Conservation (phyloP, 208 protist genomes). For the Tetramitus jugosus region DNA sequence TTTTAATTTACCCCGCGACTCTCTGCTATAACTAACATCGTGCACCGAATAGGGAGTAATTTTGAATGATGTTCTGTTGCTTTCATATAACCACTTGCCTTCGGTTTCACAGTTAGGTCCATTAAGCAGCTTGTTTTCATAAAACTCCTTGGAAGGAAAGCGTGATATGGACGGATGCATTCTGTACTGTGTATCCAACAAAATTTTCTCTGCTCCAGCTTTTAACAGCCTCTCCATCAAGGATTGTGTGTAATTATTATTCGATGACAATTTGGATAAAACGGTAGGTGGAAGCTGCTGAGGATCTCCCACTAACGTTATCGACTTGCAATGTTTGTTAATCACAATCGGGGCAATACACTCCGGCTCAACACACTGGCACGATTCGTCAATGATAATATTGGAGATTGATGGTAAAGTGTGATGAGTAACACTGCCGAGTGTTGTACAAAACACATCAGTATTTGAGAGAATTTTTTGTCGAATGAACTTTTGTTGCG, state of each 20-base stretch:
- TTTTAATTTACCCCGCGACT: too few relatives aligned
- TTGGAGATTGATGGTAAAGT: not conserved
- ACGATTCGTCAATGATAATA: conserved; percentile 3
- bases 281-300: conserved; percentile 77
- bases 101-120: not conserved
- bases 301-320: conserved; percentile 69
- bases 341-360: not conserved
- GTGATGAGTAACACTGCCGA: not conserved
- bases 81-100: not conserved
- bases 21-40: too few relatives aligned
- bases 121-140: conserved; percentile 34
- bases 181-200: conserved; percentile 72
- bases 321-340: not conserved
- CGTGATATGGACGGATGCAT: conserved; percentile 72
- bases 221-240: conserved; percentile 62
- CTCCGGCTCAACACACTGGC: conserved; percentile 10
- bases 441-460: not conserved
- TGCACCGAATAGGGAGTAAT: not conserved
- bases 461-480: not conserved
- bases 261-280: conserved; percentile 48
- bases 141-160: conserved; percentile 70
- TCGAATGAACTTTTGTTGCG: not conserved
- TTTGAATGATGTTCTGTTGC: not conserved
- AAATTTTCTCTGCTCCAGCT: conserved; percentile 46
- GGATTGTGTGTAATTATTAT: conserved; percentile 51